Percentiles rank a stretch among this genome's conserved stretches.
Evolutionary conservation across 768 basidiomycete genomes (phyloP).

Genomic region (Russula virescens): DNA sequence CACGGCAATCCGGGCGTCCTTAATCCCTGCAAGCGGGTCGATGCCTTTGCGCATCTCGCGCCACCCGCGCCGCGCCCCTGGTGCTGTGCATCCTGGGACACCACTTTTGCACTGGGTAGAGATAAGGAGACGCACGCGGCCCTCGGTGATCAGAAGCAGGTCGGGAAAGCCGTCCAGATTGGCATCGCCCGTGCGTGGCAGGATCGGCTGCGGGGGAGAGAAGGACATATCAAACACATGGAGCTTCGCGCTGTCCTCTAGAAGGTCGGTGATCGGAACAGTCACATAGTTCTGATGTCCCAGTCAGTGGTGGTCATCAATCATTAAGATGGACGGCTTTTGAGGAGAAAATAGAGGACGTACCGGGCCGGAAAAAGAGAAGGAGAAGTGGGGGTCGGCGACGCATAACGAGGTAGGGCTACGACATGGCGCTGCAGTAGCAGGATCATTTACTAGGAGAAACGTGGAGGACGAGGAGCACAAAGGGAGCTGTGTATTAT

Average conservation of each 20-base stretch:
- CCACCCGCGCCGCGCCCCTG: constrained; percentile 64
- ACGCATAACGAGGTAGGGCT: constrained; percentile 76
- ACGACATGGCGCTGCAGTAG: constrained; percentile 43
- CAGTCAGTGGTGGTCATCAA: not conserved
- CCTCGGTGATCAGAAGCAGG: constrained; percentile 53
- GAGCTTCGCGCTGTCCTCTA: constrained; percentile 44
- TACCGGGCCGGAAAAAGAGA: constrained; percentile 38
- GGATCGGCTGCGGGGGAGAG: constrained; percentile 62
- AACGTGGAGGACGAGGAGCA: constrained; percentile 57
- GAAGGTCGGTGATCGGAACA: constrained; percentile 58
- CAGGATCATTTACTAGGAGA: constrained; percentile 40
- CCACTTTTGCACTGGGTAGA: constrained; percentile 55
- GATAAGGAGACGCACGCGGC: constrained; percentile 54
- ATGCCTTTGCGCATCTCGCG: constrained; percentile 48
- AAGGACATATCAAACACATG: constrained; percentile 65
- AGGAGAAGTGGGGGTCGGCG: constrained; percentile 74
- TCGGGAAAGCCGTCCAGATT: constrained; percentile 96
- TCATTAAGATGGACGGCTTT: too few species aligned
- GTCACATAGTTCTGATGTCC: constrained; percentile 54
- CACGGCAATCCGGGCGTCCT: constrained; percentile 71
- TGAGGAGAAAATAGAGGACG: not conserved
- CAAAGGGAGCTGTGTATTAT: constrained; percentile 83
- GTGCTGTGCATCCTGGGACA: constrained; percentile 44
- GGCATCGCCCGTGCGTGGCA: constrained; percentile 80
- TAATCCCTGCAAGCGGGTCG: constrained; percentile 55